Base-by-base conservation (phyloP, 163 green algal genomes). In the Volvox carteri region DNA sequence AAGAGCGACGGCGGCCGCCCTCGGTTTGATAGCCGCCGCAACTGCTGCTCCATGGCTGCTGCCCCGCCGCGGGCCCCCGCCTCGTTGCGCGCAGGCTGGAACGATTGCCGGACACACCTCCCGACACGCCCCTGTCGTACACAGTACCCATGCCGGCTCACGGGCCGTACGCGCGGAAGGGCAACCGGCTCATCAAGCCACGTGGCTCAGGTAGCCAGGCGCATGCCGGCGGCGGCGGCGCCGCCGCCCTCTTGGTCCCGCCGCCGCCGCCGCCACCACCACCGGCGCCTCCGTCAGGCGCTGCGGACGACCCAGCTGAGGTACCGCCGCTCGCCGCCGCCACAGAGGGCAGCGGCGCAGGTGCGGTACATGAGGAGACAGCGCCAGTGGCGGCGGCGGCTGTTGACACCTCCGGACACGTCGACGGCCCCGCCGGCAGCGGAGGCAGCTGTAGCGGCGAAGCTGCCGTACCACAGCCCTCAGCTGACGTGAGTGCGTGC, bases 71-170 rank as follows among this genome's bases (percentile, higher is more conserved):
- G n/a, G n/a, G n/a, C n/a, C n/a, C 8, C 28, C 28, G 54, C 50
- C 14, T 23, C 54, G 54, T 19, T 65, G 54, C 54, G 28, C 39
- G 78, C 84, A 89, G 84, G 52, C 52, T 89, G 35, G 84, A 89
- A 37, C 84, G 68, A 16, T 68, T 89, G 1, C 84, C 84, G 0
- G 84, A 60, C 12, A 83, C 68, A 23, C 52, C 84, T 2, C 25
- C 28, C 5, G 84, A 75, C 25, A 68, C 84, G 1, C 52, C 68
- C 11, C 68, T 89, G 28, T 33, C 11, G 28, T 89, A 77, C 70
- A 83, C 68, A 0, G 70, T 89, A 4, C 84, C 84, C 12, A 62
- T 89, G 81, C 81, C 81, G 23, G 42, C 81, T 6, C 81, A 88
- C 50, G 81, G 81, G 16, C 81, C 81, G 4, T 88, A 74, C 35